phyloP scores from a whole-genome alignment of 208 protist genomes.

The Tritrichomonas musculus region DNA sequence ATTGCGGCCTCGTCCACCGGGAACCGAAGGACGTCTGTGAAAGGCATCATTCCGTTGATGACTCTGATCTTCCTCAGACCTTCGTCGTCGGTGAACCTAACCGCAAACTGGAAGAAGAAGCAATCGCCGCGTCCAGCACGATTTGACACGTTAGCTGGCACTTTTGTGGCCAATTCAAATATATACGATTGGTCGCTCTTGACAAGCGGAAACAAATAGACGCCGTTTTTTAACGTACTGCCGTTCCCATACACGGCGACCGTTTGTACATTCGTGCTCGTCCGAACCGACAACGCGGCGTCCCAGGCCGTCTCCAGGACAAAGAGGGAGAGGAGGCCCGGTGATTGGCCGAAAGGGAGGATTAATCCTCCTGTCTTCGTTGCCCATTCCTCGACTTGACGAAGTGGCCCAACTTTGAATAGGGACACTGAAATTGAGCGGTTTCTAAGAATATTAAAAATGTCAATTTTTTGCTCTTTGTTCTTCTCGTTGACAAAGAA shows the following conservation, averaged over 20 bases:
- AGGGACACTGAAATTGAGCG: background rate
- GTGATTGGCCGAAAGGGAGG: background rate
- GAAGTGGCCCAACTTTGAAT: background rate
- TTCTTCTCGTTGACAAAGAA: background rate
- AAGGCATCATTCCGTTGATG: background rate
- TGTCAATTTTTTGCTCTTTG: background rate
- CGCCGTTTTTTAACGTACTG: background rate
- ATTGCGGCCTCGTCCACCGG: background rate
- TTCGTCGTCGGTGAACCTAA: background rate
- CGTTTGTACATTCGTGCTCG: background rate
- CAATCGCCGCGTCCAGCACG: no score
- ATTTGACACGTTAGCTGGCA: background rate
- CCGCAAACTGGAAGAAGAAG: background rate
- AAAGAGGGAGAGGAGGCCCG: background rate
- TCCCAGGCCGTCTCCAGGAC: background rate
- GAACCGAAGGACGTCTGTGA: background rate
- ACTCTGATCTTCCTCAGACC: background rate
- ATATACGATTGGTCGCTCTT: background rate
- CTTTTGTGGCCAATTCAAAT: background rate
- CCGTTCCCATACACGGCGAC: background rate
- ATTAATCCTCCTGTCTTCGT: background rate
- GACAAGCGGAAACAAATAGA: background rate
- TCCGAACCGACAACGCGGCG: background rate
- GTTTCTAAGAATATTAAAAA: background rate
- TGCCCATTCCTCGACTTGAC: background rate